Evolutionary conservation across 2,329 filamentous ascomycete species (phyloP).

Genomic region (Podosphaera fusca): DNA sequence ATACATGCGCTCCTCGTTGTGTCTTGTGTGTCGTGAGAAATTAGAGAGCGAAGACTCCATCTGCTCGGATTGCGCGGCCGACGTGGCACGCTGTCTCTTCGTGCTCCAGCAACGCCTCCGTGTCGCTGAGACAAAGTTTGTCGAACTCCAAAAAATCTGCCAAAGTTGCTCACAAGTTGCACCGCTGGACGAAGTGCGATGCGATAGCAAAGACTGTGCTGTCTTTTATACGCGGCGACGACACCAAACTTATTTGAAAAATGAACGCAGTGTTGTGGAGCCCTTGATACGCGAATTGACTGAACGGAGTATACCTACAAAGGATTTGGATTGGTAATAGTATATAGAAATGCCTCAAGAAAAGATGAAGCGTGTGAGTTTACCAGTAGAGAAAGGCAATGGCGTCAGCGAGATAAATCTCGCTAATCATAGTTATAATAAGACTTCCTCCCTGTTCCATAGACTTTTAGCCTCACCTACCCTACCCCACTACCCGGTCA

Average conservation of each 20-base stretch:
- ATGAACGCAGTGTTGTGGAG: slow-evolving; percentile 13
- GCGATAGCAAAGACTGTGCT: slow-evolving; percentile 78
- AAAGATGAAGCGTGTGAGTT: no score
- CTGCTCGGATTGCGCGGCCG: slow-evolving; percentile 31
- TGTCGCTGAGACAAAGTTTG: slow-evolving; percentile 36
- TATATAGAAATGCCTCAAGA: no score
- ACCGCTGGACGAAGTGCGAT: slow-evolving; percentile 55
- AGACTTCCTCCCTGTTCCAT: no score
- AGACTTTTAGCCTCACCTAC: no score
- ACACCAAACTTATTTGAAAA: slow-evolving; percentile 18
- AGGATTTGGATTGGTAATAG: slow-evolving; percentile 14
- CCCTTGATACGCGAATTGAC: slow-evolving; percentile 21
- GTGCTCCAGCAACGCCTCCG: slow-evolving; percentile 38
- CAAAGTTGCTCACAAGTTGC: slow-evolving; percentile 54
- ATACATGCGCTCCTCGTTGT: slow-evolving; percentile 69
- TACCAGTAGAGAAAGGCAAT: no score
- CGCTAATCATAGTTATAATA: no score
- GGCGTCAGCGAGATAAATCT: no score
- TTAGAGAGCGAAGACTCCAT: slow-evolving; percentile 25
- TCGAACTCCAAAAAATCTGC: slow-evolving; percentile 49
- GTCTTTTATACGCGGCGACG: slow-evolving; percentile 66
- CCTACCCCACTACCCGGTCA: no score
- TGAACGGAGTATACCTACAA: slow-evolving; percentile 8
- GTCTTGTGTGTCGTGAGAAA: slow-evolving; percentile 42
- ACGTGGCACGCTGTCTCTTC: slow-evolving; percentile 36